Evolutionary conservation across 2,329 filamentous ascomycete species (phyloP), one percentile per base, ranked within the genome.

Genomic region (Pseudogymnoascus sp.): DNA sequence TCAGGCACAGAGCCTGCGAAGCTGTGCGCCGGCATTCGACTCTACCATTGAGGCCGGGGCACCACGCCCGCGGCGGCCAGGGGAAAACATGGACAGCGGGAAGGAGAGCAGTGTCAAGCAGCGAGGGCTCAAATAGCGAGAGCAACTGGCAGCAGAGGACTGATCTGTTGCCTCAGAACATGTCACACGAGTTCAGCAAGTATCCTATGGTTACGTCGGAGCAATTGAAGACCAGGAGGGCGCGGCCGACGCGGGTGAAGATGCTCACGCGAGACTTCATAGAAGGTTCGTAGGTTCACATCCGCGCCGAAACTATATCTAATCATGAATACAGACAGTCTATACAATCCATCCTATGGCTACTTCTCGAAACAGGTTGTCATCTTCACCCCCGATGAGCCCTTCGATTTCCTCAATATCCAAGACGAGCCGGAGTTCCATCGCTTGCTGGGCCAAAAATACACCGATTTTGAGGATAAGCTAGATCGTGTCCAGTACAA

Each of bases 191-290:
- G 75, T 93, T 93, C 74, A 83, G 86, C 65, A 82, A 84, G 70
- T 96, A 91, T 71, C 93, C 95, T 0, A 86, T 88, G 72, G 89
- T 99, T 59, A 96, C 92, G 7, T 85, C 91, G n/a, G 82, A 88
- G 67, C 87, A 91, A 65, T 78, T 99, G 68, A 87, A 88, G 68
- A 79, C 76, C 67, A 83, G 89, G 61, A 87, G 79, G 61, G 88
- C 96, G 72, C 81, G 95, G 71, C 95, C 95, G 49, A 85, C 84
- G 71, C 84, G 89, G 74, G 93, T 96, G 68, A 97, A 96, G 83
- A 99, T 99, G 95, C 79, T 97, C 71, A 90, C 96, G 73, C 85
- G 96, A 67, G 96, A 99, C 80, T 99, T 99, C 73, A 95, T 99
- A 72, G 95, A 99, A 75, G 93, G 90, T 92, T 72, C 68, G 75